A percentile compares a stretch with the other conserved stretches of the same genome.
phyloP scores from a whole-genome alignment of 2,329 filamentous ascomycete species.

The Cercospora citrullina region DNA sequence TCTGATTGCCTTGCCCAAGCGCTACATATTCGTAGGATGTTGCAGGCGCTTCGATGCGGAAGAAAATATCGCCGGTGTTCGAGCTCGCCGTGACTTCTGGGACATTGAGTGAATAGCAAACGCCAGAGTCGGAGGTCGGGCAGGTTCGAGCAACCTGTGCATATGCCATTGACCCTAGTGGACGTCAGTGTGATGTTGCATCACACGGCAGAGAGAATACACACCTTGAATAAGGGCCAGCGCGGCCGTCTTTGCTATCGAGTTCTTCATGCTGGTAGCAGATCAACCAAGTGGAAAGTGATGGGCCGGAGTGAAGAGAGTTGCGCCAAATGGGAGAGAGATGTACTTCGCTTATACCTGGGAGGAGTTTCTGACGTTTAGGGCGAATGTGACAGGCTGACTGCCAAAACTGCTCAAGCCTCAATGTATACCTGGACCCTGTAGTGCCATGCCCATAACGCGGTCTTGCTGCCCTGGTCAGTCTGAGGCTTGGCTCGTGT shows the following conservation, averaged over 20 bases:
- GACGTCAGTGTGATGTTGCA: neutral
- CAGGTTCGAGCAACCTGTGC: conserved; percentile 24
- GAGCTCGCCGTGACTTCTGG: conserved; percentile 54
- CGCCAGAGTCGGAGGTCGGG: conserved; percentile 13
- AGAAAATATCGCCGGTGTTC: conserved; percentile 57
- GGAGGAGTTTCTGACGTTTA: neutral
- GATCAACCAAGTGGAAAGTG: neutral
- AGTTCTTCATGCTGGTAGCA: conserved; percentile 5
- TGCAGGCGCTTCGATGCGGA: conserved; percentile 56
- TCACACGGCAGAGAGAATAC: neutral
- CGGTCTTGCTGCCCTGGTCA: conserved; percentile 2
- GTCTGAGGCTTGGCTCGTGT: neutral
- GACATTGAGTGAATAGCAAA: conserved; percentile 57
- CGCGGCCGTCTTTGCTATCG: neutral
- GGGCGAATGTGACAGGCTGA: neutral
- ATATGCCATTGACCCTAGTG: conserved; percentile 13
- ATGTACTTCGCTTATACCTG: neutral
- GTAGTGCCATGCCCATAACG: conserved; percentile 7
- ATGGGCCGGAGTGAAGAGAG: neutral
- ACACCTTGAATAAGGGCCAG: conserved; percentile 10
- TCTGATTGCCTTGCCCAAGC: conserved; percentile 57
- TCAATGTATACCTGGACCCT: neutral
- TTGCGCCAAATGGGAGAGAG: neutral
- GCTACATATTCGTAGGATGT: conserved; percentile 56
- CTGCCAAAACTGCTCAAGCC: neutral